A percentile compares a stretch with the other conserved stretches of the same genome.
Evolutionary conservation across 345 rosid species (phyloP).

Genomic region (Geranium rotundifolium): DNA sequence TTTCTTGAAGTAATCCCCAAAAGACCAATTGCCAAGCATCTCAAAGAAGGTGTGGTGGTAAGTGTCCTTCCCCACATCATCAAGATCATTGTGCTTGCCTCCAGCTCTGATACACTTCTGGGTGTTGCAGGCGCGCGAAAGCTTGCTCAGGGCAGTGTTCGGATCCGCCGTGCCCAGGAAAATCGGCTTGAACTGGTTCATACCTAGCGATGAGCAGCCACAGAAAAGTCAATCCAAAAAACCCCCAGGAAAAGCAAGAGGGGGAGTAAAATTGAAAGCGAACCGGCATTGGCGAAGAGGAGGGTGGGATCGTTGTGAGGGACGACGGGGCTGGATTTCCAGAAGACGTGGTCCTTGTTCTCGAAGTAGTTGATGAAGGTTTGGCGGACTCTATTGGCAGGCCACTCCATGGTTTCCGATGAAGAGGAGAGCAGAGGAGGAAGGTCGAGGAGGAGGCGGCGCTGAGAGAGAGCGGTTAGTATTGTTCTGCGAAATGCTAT

Average conservation of each 20-base stretch:
- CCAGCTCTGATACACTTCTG: constrained; percentile 98
- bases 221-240: constrained; percentile 1
- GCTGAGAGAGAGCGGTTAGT: neutral
- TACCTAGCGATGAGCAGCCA: constrained; percentile 37
- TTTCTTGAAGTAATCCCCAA: constrained; percentile 90
- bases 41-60: constrained; percentile 99
- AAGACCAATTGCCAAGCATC: constrained; percentile 98
- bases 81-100: constrained; percentile 94
- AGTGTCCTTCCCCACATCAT: constrained; percentile 96
- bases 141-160: constrained; percentile 60
- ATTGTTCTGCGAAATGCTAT: neutral
- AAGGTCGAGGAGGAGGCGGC: neutral
- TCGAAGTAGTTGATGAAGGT: constrained; percentile 65
- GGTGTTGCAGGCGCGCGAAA: constrained; percentile 72
- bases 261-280: neutral
- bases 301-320: constrained; percentile 89
- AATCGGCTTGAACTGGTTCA: constrained; percentile 94
- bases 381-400: constrained; percentile 62
- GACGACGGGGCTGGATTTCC: constrained; percentile 93
- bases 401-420: constrained; percentile 31
- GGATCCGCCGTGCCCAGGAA: constrained; percentile 89
- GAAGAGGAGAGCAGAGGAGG: neutral
- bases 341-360: constrained; percentile 49
- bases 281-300: constrained; percentile 89
- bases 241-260: neutral